Base-by-base conservation (phyloP, 305 asterid species). In the Fraxinus latifolia region DNA sequence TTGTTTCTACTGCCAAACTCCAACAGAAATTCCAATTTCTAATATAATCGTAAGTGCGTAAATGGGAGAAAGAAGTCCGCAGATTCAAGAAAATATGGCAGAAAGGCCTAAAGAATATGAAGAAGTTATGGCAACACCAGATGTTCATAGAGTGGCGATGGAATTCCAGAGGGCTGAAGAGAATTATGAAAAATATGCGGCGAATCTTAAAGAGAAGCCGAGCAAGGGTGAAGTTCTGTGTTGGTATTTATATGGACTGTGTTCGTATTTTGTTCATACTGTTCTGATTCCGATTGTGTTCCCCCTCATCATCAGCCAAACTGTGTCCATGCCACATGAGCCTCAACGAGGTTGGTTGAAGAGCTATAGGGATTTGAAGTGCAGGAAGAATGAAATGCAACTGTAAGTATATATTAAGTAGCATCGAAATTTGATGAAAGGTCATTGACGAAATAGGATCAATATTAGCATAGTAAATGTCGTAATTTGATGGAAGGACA, bases 231-330 rank as follows among this genome's bases (percentile, higher is more conserved):
- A 93, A 83, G 88, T 90, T 70, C 37, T 91, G 71, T 84, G 87
- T 0, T 95, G 98, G 98, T 90, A 91, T 83, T 81, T 92, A 84
- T 92, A 95, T 84, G 98, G 90, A 14, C 80, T 92, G 25, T 95
- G 98, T 88, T 92, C 97, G 0, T 93, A 93, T 75, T 95, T 93
- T 65, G 90, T 93, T 73, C 97, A 89, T 19, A 89, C 96, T 0
- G 95, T 95, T 11, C 84, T 95, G 76, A 87, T 93, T 83, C 98
- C 98, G 15, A 85, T 95, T 5, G 90, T 93, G 5, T 95, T 92
- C 77, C 96, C 97, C 0, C 93, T 95, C 39, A 92, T 95, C 29
- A 87, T 95, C 55, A 90, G 95, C 88, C 98, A 95, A 72, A 92
- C 98, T 19, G 87, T 91, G 80, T 29, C 87, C 7, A 2, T 32